Evolutionary conservation across 352 stramenopile genomes (phyloP), one percentile per base, ranked within the genome.

Genomic region (Globisporangium echinulatum): DNA sequence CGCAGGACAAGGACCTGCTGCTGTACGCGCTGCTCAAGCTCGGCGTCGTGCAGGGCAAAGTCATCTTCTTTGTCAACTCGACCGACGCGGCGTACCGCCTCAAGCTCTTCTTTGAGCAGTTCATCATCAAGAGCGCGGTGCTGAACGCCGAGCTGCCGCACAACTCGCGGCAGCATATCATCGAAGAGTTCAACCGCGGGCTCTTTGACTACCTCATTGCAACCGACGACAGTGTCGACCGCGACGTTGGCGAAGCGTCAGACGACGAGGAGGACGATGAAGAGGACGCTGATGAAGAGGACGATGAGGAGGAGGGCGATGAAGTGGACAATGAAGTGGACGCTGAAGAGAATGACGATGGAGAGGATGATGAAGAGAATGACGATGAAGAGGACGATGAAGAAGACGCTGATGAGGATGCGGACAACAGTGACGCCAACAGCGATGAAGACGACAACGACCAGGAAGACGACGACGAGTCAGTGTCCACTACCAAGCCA

Each of bases 31-130:
- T 99, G 59, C 75, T 99, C 54, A 99, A 99, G 73, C 88, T 99
- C 44, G 88, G 96, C 39, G 77, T 99, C 39, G 77, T 99, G 40
- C 92, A 97, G 62, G 97, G 97, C 52, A 99, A 98, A 65, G 90
- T 97, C 25, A 92, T 99, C 42, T 98, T 99, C 70, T 99, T 99
- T 67, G 97, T 99, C 11, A 99, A 99, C 77, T 96, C 65, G 82
- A 99, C 77, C 68, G 75, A 76, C 82, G 90, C 64, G 11, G 85
- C 85, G 6, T 99, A 99, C 76, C 80, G 93, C 25, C 78, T 99
- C 39, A 99, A 99, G 77, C 81, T 99, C 25, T 99, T 99, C 76
- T 93, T 99, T 37, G 97, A 99, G 79, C 96, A 99, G 65, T 99
- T 99, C 63, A 85, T 97, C 67, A 99, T 99, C 70, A 93, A 97